phyloP scores from a whole-genome alignment of 2,329 filamentous ascomycete species.

The Ceratocystis huliohia region DNA sequence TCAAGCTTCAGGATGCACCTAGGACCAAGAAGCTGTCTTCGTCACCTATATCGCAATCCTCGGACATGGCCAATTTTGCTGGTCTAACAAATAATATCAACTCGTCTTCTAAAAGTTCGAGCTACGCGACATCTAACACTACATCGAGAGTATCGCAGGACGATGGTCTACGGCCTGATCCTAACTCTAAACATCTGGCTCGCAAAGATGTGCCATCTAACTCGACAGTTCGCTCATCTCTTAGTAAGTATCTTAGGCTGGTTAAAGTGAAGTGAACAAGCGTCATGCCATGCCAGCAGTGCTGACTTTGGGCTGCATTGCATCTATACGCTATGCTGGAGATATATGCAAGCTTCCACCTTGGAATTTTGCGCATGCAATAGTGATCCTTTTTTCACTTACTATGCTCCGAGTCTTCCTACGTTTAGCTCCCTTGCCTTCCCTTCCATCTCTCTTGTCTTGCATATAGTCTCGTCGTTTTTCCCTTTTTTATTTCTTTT shows the following conservation, averaged over 20 bases:
- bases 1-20: slow-evolving; percentile 71
- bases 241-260: slow-evolving; percentile 30
- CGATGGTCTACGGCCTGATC: slow-evolving; percentile 10
- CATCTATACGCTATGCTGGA: not conserved
- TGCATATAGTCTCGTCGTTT: not conserved
- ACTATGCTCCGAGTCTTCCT: not conserved
- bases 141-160: slow-evolving; percentile 14
- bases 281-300: not conserved
- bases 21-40: slow-evolving; percentile 41
- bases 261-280: not conserved
- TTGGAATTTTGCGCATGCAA: not conserved
- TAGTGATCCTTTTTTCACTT: not conserved
- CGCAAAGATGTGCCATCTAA: slow-evolving; percentile 50
- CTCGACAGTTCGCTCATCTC: slow-evolving; percentile 24
- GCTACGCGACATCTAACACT: slow-evolving; percentile 6
- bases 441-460: not conserved
- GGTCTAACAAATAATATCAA: slow-evolving; percentile 17
- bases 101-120: slow-evolving; percentile 17
- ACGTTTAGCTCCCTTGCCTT: not conserved
- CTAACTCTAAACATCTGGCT: slow-evolving; percentile 36
- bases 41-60: slow-evolving; percentile 28
- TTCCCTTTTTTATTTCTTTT: not conserved
- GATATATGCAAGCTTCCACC: not conserved
- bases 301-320: not conserved
- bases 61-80: slow-evolving; percentile 20